Evolutionary conservation across 257 asterid genomes (phyloP), one percentile per base, ranked within the genome.

Genomic region (Capsicum baccatum): DNA sequence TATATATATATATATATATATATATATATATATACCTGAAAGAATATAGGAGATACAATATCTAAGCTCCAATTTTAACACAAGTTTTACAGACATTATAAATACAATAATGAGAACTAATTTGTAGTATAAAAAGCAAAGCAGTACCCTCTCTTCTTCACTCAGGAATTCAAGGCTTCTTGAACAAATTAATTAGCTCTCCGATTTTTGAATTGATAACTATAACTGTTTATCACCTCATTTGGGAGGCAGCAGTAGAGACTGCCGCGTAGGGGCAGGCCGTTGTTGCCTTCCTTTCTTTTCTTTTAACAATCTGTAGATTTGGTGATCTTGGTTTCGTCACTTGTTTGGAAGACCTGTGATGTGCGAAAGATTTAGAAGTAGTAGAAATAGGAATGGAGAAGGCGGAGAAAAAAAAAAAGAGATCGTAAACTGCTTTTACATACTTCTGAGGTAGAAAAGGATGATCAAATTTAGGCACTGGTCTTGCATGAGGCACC

Each of bases 401-500:
- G 37, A 70, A 37, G 42, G 42, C 42, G 42, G 42, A 17, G 10
- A 33, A 21, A 56, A 42, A 58, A 37, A 17, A 14, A 79, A 39
- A 59, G 26, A 71, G 33, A 48, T 56, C 8, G 35, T 4, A 19
- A 64, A 42, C 6, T 15, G 7, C 42, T 73, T 21, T 62, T 48
- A 58, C 95, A 10, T 89, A 94, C 98, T 88, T 96, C 0, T 91
- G 97, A 19, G 98, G 99, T 86, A 92, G 85, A 92, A 96, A 96
- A 47, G 98, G 98, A 79, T 89, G 87, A 59, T 89, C 85, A 54
- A 93, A 96, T 6, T 91, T 91, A 4, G 99, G 99, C 54, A 92
- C 97, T 0, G 97, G 97, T 86, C 97, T 92, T 68, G 97, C 97
- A 85, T 93, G 99, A 16, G 98, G 97, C 67, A 96, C 94, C 85